Base-by-base conservation (phyloP, 345 rosid species). In the Capsella bursapastoris region DNA sequence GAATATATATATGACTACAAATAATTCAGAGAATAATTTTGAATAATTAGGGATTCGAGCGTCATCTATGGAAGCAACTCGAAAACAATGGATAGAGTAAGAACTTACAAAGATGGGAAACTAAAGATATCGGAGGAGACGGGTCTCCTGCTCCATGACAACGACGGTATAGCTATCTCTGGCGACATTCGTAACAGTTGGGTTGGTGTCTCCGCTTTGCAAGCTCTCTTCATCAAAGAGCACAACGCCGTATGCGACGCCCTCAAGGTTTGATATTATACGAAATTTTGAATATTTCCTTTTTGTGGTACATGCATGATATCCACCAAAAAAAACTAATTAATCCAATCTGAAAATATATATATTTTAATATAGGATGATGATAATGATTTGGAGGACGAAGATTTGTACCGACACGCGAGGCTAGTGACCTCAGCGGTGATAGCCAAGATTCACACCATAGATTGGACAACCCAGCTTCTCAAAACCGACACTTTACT, bases 391-490 rank as follows among this genome's bases (percentile, higher is more conserved):
- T 35, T 84, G 45, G 82, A 62, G 3, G 92, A 86, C n/a, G 90
- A 84, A 65, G 83, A 86, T 2, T 44, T 88, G 31, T 88, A 84
- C 43, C 79, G 82, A 13, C 40, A 79, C 8, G 88, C 86, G 14
- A 83, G 90, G 62, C 74, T 88, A 22, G 90, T 88, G 31, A 84
- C 92, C 8, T 72, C 88, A 8, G 88, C 90, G 6, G 90, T 88
- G 14, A 82, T 86, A 55, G 90, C 92, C 8, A 88, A 88, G 77
- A 72, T 88, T 56, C 92, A 86, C 71, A 88, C 92, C 3, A 86
- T 86, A 47, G 90, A 88, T 56, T 88, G 92, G 92, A 88, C 90
- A 12, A 84, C 84, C 3, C 82, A 88, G 70, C 92, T 88, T 63
- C 82, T 88, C 25, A 88, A 88, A 71, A 88, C 85, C 11, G 84